Percentiles rank a stretch among this genome's conserved stretches.
Evolutionary conservation across 257 asterid genomes (phyloP).

Genomic region (Scutellaria baicalensis): DNA sequence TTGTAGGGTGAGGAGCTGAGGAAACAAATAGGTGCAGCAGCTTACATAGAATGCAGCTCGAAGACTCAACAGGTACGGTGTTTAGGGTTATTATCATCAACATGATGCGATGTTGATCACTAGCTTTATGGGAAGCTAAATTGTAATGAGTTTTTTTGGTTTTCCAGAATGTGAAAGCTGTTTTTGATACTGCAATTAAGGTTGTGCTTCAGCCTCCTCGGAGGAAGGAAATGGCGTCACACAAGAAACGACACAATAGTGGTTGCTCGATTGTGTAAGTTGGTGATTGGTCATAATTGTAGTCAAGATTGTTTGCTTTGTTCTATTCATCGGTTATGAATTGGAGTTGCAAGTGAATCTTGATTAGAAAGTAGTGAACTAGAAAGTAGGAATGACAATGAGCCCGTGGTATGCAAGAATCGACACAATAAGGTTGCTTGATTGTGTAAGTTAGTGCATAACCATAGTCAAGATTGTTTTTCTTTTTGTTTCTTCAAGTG

Average conservation of each 20-base stretch:
- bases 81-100: neutral
- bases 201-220: slow-evolving; percentile 92
- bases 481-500: no score
- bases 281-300: neutral
- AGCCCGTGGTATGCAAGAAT: slow-evolving; percentile 28
- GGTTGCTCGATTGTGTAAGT: slow-evolving; percentile 89
- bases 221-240: slow-evolving; percentile 55
- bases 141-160: neutral
- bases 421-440: slow-evolving; percentile 60
- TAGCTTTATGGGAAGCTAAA: neutral
- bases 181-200: slow-evolving; percentile 87
- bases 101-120: neutral
- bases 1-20: slow-evolving; percentile 91
- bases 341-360: neutral
- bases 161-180: slow-evolving; percentile 85
- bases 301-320: neutral
- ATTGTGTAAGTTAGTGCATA: slow-evolving; percentile 52
- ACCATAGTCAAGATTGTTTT: neutral
- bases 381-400: neutral
- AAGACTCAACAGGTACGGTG: slow-evolving; percentile 82
- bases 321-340: neutral
- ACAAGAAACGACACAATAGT: slow-evolving; percentile 49
- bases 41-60: slow-evolving; percentile 96
- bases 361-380: neutral
- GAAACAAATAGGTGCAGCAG: slow-evolving; percentile 95